These are phyloP conservation scores for Globisporangium yorkense DNA, from an alignment of 352 stramenopile genomes.

Conservation along the genomic window DNA sequence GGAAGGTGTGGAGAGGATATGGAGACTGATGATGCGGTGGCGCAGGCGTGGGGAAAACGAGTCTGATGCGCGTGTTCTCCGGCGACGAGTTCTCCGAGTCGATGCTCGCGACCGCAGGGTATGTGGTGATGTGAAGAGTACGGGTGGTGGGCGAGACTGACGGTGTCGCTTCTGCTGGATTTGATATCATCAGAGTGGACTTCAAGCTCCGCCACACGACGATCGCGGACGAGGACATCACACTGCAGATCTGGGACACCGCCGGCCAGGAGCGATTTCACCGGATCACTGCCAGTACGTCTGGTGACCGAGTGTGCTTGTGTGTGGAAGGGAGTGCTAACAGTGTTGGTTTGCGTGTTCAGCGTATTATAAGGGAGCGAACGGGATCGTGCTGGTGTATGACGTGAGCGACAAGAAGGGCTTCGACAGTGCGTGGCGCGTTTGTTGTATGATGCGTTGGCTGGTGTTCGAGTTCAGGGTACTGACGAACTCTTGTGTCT, in stretches of 20 bases:
- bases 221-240: conserved; percentile 78
- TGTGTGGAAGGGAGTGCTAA: conserved; percentile 7
- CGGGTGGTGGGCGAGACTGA: conserved; percentile 1
- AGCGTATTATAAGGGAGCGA: conserved; percentile 93
- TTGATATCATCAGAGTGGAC: conserved; percentile 61
- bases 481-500: conserved; percentile 5
- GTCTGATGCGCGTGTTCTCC: conserved; percentile 91
- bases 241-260: conserved; percentile 94
- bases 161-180: background rate
- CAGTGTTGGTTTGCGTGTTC: conserved; percentile 5
- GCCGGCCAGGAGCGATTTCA: conserved; percentile 93
- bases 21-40: background rate
- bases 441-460: background rate
- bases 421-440: conserved; percentile 83
- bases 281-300: conserved; percentile 89
- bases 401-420: conserved; percentile 89
- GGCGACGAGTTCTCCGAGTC: conserved; percentile 89
- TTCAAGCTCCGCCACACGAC: conserved; percentile 91
- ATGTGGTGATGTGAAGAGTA: conserved; percentile 15
- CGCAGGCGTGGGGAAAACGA: conserved; percentile 89
- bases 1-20: conserved; percentile 3
- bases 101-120: conserved; percentile 88
- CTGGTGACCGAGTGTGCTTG: background rate
- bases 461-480: background rate
- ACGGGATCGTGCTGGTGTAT: conserved; percentile 93